Evolutionary conservation across 1,284 basidiomycete species (phyloP).

Genomic region (Cryptococcus sp.): DNA sequence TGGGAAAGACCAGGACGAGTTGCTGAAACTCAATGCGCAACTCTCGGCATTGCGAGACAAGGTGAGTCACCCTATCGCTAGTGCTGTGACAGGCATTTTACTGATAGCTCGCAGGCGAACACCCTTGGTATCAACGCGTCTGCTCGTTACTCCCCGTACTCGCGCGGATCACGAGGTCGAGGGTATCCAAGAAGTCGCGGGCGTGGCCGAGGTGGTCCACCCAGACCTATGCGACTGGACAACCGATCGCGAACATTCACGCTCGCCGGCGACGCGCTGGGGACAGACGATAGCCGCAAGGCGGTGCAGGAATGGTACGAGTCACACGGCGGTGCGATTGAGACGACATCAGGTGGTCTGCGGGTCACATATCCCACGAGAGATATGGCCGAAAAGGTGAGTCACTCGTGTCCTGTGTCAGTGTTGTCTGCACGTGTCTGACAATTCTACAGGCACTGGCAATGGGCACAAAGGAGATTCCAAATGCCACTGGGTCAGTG

Average conservation of each 20-base stretch:
- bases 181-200: constrained; percentile 61
- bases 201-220: constrained; percentile 58
- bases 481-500: constrained; percentile 24
- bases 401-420: not conserved
- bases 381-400: constrained; percentile 50
- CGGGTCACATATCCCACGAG: constrained; percentile 45
- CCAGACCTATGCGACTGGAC: constrained; percentile 74
- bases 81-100: constrained; percentile 9
- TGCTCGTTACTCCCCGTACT: constrained; percentile 58
- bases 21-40: constrained; percentile 43
- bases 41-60: constrained; percentile 54
- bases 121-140: constrained; percentile 46
- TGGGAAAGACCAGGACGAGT: constrained; percentile 55
- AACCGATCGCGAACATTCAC: constrained; percentile 81
- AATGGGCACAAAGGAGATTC: constrained; percentile 41
- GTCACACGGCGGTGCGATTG: constrained; percentile 56
- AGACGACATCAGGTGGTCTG: constrained; percentile 27
- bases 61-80: constrained; percentile 63
- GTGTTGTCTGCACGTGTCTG: not conserved
- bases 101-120: constrained; percentile 26
- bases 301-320: constrained; percentile 80
- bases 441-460: constrained; percentile 33
- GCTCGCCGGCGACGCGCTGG: constrained; percentile 64
- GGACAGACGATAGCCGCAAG: constrained; percentile 55
- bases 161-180: constrained; percentile 63